These are phyloP conservation scores for Geum urbanum DNA, from an alignment of 306 rosid genomes.

Conservation along the genomic window DNA sequence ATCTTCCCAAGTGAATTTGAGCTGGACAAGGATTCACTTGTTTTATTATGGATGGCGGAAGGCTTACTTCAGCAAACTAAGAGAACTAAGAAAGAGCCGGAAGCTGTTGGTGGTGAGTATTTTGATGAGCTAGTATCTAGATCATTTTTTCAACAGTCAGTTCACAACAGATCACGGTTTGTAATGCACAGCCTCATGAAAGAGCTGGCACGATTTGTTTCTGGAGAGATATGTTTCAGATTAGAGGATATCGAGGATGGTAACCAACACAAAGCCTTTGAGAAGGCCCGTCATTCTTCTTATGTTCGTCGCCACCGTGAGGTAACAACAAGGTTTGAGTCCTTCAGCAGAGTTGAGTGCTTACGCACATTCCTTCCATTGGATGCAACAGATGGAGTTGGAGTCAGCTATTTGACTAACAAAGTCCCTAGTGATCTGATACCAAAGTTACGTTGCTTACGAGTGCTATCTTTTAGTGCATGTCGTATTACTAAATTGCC, in stretches of 20 bases:
- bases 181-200: conserved; percentile 25
- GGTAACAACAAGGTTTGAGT: conserved; percentile 22
- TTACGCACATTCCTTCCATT: conserved; percentile 33
- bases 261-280: conserved; percentile 11
- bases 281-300: conserved; percentile 35
- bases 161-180: conserved; percentile 2
- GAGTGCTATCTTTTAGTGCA: conserved; percentile 31
- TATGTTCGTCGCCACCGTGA: conserved; percentile 27
- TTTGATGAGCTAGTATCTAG: conserved; percentile 30
- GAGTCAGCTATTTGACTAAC: conserved; percentile 30
- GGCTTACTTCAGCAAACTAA: conserved; percentile 30
- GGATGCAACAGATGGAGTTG: conserved; percentile 28
- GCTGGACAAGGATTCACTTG: conserved; percentile 29
- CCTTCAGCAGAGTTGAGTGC: conserved; percentile 15
- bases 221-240: conserved; percentile 29
- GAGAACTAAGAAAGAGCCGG: conserved; percentile 21
- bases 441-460: conserved; percentile 21
- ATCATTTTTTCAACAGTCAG: conserved; percentile 26
- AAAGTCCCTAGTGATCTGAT: conserved; percentile 24
- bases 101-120: conserved; percentile 30
- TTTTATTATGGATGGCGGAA: conserved; percentile 34
- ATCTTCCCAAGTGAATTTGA: conserved; percentile 20
- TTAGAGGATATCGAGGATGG: conserved; percentile 16
- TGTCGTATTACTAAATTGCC: conserved; percentile 29
- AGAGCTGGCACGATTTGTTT: conserved; percentile 31